Percentiles rank a stretch among this genome's conserved stretches.
phyloP scores from a whole-genome alignment of 2,329 filamentous ascomycete species.

The Pyricularia sp. region DNA sequence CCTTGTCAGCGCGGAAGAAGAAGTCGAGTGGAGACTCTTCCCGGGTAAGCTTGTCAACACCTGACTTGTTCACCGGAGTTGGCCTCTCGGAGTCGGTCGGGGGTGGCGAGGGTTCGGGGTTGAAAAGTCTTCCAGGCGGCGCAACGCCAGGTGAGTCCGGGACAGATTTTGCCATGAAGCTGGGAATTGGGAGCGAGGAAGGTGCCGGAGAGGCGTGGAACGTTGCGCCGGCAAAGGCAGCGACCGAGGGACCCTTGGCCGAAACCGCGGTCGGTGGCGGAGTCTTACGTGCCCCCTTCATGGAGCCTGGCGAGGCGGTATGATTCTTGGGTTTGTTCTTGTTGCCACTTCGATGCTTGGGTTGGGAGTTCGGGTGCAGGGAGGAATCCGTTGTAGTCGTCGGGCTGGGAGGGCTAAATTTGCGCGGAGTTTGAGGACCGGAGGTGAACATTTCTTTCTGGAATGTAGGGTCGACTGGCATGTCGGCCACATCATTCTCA shows the following conservation, averaged over 20 bases:
- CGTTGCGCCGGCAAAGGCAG: conserved; percentile 82
- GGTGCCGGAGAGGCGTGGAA: conserved; percentile 94
- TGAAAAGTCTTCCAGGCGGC: conserved; percentile 10
- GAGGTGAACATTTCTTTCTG: conserved; percentile 21
- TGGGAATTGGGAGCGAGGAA: conserved; percentile 82
- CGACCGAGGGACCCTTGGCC: conserved; percentile 34
- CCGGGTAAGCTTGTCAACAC: conserved; percentile 22
- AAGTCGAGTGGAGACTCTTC: conserved; percentile 77
- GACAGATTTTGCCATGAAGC: conserved; percentile 69
- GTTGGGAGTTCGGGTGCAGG: conserved; percentile 15
- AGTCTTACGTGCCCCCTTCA: conserved; percentile 31
- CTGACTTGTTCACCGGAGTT: conserved; percentile 30
- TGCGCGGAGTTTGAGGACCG: conserved; percentile 34
- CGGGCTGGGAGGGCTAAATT: conserved; percentile 21
- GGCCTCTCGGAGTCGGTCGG: conserved; percentile 42
- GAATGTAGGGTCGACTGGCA: conserved; percentile 23
- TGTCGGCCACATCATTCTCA: conserved; percentile 36
- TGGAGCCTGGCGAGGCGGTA: conserved; percentile 30
- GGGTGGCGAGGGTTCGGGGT: conserved; percentile 40
- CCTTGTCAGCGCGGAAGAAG: conserved; percentile 80
- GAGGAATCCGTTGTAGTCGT: conserved; percentile 12
- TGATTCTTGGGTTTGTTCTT: conserved; percentile 20
- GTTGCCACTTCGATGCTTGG: conserved; percentile 18
- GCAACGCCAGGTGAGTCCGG: conserved; percentile 50
- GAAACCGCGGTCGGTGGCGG: conserved; percentile 29